Conservation (phyloP, 2,329 filamentous ascomycete genomes). For the Botryotinia calthae region DNA sequence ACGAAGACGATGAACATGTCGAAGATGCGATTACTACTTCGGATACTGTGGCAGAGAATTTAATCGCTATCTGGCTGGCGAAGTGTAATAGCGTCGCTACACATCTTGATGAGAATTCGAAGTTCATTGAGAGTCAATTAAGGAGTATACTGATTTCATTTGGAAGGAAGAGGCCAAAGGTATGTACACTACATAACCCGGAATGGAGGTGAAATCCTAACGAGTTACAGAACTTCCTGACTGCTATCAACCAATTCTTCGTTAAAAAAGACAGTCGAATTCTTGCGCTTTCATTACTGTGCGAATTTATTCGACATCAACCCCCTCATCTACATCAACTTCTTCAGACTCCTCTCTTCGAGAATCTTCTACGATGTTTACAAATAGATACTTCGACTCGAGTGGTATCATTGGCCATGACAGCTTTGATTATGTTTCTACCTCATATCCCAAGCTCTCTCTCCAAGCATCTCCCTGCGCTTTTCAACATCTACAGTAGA, state of each 20-base stretch:
- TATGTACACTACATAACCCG: conserved; percentile 32
- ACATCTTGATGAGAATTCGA: conserved; percentile 45
- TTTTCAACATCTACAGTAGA: conserved; percentile 80
- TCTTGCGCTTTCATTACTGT: conserved; percentile 63
- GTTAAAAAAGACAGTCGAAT: conserved; percentile 62
- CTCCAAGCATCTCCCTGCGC: conserved; percentile 63
- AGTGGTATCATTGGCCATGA: conserved; percentile 71
- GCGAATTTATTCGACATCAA: conserved; percentile 70
- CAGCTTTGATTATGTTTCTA: conserved; percentile 75
- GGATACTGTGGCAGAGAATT: conserved; percentile 54
- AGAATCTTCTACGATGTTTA: conserved; percentile 68
- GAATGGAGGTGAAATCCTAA: conserved; percentile 25
- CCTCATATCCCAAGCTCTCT: conserved; percentile 76
- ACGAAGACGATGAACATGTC: conserved; percentile 54
- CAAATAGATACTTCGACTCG: conserved; percentile 76
- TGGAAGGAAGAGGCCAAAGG: conserved; percentile 68
- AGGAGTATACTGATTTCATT: conserved; percentile 44
- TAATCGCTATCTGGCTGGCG: conserved; percentile 58
- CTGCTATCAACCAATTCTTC: conserved; percentile 63
- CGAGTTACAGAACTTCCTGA: conserved; percentile 59
- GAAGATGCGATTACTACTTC: conserved; percentile 45
- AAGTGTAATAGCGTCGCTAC: conserved; percentile 42
- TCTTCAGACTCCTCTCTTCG: conserved; percentile 68
- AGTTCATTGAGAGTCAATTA: conserved; percentile 46
- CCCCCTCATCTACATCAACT: conserved; percentile 76